Evolutionary conservation across 345 rosid genomes (phyloP).

Genomic region (Cardamine occulta): DNA sequence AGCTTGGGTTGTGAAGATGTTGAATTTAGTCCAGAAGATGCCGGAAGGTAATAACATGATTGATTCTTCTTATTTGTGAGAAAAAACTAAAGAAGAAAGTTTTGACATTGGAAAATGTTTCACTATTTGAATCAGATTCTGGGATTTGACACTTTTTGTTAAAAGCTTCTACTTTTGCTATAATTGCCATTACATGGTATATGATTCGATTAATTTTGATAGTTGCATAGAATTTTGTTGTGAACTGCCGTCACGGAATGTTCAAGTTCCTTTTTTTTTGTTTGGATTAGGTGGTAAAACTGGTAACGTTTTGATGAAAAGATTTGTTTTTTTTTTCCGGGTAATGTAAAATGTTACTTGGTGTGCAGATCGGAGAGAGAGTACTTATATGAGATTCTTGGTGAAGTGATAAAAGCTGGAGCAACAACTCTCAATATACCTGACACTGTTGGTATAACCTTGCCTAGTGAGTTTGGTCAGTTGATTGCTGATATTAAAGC

Average conservation of each 20-base stretch:
- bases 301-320: background rate
- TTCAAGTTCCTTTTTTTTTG: background rate
- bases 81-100: background rate
- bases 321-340: background rate
- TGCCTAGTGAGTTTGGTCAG: conserved; percentile 40
- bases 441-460: conserved; percentile 27
- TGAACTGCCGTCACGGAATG: background rate
- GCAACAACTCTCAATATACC: conserved; percentile 24
- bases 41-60: conserved; percentile 2
- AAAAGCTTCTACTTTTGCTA: background rate
- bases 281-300: background rate
- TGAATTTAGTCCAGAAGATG: conserved; percentile 26
- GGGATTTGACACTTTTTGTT: background rate
- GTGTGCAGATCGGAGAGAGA: conserved; percentile 12
- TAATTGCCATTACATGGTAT: background rate
- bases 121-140: background rate
- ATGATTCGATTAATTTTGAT: background rate
- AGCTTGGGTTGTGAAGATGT: conserved; percentile 16
- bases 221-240: background rate
- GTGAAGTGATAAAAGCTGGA: conserved; percentile 26
- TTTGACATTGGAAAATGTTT: background rate
- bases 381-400: conserved; percentile 18
- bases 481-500: conserved; percentile 84
- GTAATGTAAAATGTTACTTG: background rate
- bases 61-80: background rate